phyloP scores from a whole-genome alignment of 2,329 filamentous ascomycete genomes.

The Clonostachys rosea region DNA sequence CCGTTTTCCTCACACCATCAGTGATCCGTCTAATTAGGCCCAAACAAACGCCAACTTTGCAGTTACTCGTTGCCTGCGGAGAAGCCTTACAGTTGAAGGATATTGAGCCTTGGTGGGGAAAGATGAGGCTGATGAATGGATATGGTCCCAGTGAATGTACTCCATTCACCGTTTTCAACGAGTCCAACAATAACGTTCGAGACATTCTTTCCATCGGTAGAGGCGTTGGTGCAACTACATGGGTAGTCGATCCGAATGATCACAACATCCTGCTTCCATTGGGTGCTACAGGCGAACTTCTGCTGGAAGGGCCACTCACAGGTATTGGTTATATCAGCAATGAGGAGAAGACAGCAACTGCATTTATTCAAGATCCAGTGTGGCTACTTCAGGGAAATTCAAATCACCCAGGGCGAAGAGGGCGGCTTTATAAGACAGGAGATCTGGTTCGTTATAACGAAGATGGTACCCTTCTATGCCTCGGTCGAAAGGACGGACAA shows the following conservation, averaged over 20 bases:
- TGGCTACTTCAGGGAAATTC: constrained; percentile 14
- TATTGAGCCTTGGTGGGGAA: constrained; percentile 11
- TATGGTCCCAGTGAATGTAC: constrained; percentile 40
- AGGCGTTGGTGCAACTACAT: constrained; percentile 5
- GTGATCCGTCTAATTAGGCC: constrained; percentile 75
- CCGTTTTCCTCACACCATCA: constrained; percentile 66
- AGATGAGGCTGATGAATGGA: constrained; percentile 28
- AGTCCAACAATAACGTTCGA: not conserved
- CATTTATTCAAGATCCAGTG: constrained; percentile 3
- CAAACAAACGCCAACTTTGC: constrained; percentile 73
- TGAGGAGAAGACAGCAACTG: constrained; percentile 3
- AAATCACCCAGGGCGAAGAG: constrained; percentile 21
- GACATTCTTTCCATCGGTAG: constrained; percentile 2
- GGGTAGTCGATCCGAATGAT: constrained; percentile 12
- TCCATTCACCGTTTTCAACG: constrained; percentile 21
- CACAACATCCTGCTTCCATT: constrained; percentile 1
- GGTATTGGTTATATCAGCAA: constrained; percentile 4
- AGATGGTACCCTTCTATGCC: constrained; percentile 30
- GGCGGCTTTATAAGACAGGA: constrained; percentile 39
- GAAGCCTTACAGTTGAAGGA: constrained; percentile 54
- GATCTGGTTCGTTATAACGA: constrained; percentile 35
- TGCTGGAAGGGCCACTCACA: constrained; percentile 27
- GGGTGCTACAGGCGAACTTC: constrained; percentile 27
- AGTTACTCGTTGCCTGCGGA: constrained; percentile 83
- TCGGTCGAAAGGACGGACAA: constrained; percentile 55